These are phyloP conservation scores for Pseudocercospora fuligena DNA, from an alignment of 2,329 filamentous ascomycete genomes.

Conservation along the genomic window DNA sequence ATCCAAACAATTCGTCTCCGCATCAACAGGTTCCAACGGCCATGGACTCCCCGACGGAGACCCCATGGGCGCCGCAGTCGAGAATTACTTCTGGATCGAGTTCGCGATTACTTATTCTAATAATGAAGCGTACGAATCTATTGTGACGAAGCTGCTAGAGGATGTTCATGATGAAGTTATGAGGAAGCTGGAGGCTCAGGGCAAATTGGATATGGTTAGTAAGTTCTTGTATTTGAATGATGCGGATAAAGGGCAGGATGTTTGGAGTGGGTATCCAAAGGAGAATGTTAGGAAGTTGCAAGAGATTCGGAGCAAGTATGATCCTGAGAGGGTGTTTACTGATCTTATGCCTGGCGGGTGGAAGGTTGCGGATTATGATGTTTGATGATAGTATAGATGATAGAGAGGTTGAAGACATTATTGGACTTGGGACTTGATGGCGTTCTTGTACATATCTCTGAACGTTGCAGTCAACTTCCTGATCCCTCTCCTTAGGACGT, in stretches of 20 bases:
- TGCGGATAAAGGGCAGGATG: constrained; percentile 10
- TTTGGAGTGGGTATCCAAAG: constrained; percentile 12
- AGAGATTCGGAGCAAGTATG: constrained; percentile 3
- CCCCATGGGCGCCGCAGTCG: constrained; percentile 4
- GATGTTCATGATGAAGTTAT: neutral
- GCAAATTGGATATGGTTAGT: neutral
- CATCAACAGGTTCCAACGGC: constrained; percentile 1
- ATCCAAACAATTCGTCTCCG: constrained; percentile 2
- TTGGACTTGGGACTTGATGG: too few relatives aligned
- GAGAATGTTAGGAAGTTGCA: constrained; percentile 12
- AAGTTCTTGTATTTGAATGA: constrained; percentile 12
- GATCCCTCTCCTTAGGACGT: too few relatives aligned
- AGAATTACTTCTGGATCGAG: constrained; percentile 9
- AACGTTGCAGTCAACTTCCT: too few relatives aligned
- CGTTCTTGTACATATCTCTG: too few relatives aligned
- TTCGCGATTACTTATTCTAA: constrained; percentile 1
- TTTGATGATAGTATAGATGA: neutral
- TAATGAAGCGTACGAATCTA: neutral
- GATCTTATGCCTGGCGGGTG: constrained; percentile 10
- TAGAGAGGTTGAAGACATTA: too few relatives aligned
- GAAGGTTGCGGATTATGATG: constrained; percentile 3
- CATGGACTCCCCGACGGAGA: constrained; percentile 8
- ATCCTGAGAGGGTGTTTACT: constrained; percentile 4
- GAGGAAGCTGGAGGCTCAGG: neutral
- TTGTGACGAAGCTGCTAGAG: neutral